phyloP scores from a whole-genome alignment of 352 stramenopile genomes.

The Phytopythium oedochilum region DNA sequence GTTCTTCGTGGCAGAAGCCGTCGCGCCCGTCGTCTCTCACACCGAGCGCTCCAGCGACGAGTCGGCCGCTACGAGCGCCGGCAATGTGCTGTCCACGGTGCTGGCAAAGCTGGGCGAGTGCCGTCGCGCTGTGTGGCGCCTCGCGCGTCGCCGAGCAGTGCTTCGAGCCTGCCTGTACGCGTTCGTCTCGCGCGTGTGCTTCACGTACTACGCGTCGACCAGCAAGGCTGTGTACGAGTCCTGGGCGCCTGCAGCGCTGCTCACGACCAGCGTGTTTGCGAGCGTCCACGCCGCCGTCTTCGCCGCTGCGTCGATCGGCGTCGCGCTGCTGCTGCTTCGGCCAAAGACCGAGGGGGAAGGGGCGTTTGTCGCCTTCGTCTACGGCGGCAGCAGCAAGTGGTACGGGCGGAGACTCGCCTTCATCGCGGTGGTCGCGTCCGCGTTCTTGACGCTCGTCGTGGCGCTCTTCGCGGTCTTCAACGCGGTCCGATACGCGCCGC shows the following conservation, averaged over 20 bases:
- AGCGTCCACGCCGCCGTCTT: constrained; percentile 43
- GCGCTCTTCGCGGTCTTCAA: constrained; percentile 54
- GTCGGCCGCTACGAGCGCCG: not conserved
- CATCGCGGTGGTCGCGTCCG: constrained; percentile 23
- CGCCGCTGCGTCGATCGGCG: constrained; percentile 21
- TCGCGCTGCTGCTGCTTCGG: constrained; percentile 14
- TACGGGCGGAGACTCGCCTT: constrained; percentile 5
- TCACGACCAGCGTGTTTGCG: constrained; percentile 43
- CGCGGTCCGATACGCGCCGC: constrained; percentile 37
- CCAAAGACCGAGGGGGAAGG: not conserved
- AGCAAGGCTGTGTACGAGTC: constrained; percentile 56
- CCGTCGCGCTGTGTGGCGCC: constrained; percentile 19
- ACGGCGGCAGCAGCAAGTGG: constrained; percentile 16
- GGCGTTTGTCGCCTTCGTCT: constrained; percentile 10
- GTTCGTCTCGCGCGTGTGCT: constrained; percentile 46
- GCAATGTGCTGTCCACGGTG: not conserved
- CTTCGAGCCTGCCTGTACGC: constrained; percentile 33
- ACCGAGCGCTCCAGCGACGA: not conserved
- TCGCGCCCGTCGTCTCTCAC: not conserved
- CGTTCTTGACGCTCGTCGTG: constrained; percentile 29
- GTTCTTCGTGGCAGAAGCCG: constrained; percentile 32
- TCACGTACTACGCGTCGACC: constrained; percentile 53
- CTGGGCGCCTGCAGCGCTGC: constrained; percentile 30
- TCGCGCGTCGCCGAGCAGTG: constrained; percentile 32
- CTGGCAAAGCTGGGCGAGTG: constrained; percentile 5